Base-by-base conservation (phyloP, 1,284 basidiomycete species). In the Ustilago curta region DNA sequence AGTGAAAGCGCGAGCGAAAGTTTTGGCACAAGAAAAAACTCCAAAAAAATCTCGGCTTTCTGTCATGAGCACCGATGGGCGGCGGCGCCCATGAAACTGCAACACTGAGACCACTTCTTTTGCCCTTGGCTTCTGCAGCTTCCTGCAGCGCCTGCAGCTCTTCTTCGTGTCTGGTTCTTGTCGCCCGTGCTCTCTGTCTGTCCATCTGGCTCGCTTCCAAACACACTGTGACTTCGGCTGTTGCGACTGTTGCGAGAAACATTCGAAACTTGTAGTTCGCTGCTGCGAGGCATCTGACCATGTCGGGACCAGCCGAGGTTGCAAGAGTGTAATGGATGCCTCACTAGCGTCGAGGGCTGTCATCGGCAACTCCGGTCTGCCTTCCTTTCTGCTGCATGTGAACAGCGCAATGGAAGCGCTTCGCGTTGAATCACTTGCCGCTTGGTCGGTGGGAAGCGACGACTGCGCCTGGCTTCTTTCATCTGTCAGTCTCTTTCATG, bases 31-130 rank as follows among this genome's bases (percentile, higher is more conserved):
- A n/a, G n/a, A n/a, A n/a, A n/a, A n/a, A n/a, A n/a, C n/a, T n/a
- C n/a, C n/a, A 29, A 18, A 18, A 27, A 27, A 45, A 27, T 11
- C 44, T 47, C 45, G 27, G 45, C 44, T 45, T 9, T 16, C 44
- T 45, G 44, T 45, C 25, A 27, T 18, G n/a, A 16, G 23, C 44
- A 45, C 25, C 31, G 31, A 27, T 29, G 25, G 44, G 44, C 44
- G 45, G 16, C 18, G 44, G 44, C 44, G 45, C 27, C 18, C 45
- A 47, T 47, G 45, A 47, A n/a, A 47, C 8, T 11, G 45, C 45
- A 47, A 47, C 45, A 47, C 45, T 47, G 45, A 47, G 45, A 47
- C 45, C 27, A 11, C 12, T 31, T 16, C 11, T 32, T 32, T 12
- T 2, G 8, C 9, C 12, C 11, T 32, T 12, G 6, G 31, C 31